Conservation (phyloP, 1,139 yeast species). For the Yamadazyma songkhlaensis region DNA sequence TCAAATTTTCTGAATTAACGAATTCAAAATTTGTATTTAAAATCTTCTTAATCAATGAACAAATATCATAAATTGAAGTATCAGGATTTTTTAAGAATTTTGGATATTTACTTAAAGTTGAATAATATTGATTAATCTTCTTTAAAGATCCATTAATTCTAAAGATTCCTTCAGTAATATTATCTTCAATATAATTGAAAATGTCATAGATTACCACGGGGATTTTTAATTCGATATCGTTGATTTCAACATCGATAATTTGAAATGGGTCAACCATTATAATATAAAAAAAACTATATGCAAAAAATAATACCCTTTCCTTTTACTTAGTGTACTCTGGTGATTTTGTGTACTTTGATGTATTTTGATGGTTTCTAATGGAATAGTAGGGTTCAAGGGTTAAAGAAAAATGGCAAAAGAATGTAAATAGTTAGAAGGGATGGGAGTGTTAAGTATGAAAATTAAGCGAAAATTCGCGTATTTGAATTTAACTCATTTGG, state of each 20-base stretch:
- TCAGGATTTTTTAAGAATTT: slow-evolving; percentile 12
- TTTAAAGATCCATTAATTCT: slow-evolving; percentile 28
- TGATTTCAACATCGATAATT: slow-evolving; percentile 9
- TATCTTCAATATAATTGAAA: slow-evolving; percentile 17
- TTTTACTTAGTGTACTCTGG: too few species aligned
- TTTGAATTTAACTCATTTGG: background rate
- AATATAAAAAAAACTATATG: background rate
- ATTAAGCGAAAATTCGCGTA: background rate
- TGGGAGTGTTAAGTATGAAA: background rate
- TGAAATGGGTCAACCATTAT: slow-evolving; percentile 15
- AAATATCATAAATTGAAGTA: slow-evolving; percentile 19
- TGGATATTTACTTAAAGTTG: slow-evolving; percentile 13
- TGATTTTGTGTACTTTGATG: too few species aligned
- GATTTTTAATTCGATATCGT: slow-evolving; percentile 10
- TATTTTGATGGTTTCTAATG: too few species aligned
- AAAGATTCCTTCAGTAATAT: slow-evolving; percentile 25
- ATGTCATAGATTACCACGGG: slow-evolving; percentile 21
- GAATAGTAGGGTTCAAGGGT: too few species aligned
- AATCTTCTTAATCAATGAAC: slow-evolving; percentile 20
- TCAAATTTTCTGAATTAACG: slow-evolving; percentile 7
- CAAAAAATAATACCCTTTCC: background rate
- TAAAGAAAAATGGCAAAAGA: too few species aligned
- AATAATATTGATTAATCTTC: slow-evolving; percentile 18
- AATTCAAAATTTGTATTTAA: slow-evolving; percentile 14
- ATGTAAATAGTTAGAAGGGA: background rate